phyloP scores from a whole-genome alignment of 2,329 filamentous ascomycete species.

The Fusarium nelsonii region DNA sequence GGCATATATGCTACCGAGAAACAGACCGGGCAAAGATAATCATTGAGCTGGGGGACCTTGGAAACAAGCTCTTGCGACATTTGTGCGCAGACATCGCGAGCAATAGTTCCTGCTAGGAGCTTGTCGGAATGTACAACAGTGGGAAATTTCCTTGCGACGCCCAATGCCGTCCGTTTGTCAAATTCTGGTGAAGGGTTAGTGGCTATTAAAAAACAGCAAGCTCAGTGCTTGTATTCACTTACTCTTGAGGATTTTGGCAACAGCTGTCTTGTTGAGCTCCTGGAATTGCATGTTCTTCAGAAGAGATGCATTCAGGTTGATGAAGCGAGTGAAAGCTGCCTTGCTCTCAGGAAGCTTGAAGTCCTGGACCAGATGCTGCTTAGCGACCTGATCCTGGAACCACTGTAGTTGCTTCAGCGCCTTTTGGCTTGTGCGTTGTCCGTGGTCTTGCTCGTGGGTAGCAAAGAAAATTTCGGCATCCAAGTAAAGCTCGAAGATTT shows the following conservation, averaged over 20 bases:
- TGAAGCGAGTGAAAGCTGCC: slow-evolving; percentile 74
- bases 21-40: slow-evolving; percentile 86
- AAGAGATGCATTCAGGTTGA: slow-evolving; percentile 79
- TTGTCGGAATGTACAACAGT: slow-evolving; percentile 68
- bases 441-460: slow-evolving; percentile 77
- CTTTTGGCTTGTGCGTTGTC: slow-evolving; percentile 72
- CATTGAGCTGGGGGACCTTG: slow-evolving; percentile 83
- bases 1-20: slow-evolving; percentile 84
- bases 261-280: slow-evolving; percentile 82
- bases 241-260: slow-evolving; percentile 89
- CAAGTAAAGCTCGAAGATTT: slow-evolving; percentile 84
- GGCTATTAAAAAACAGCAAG: background rate
- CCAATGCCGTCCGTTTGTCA: slow-evolving; percentile 84
- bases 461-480: slow-evolving; percentile 87
- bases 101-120: slow-evolving; percentile 74
- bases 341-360: slow-evolving; percentile 77
- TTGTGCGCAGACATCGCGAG: slow-evolving; percentile 80
- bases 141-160: slow-evolving; percentile 73
- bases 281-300: slow-evolving; percentile 86
- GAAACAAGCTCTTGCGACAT: slow-evolving; percentile 79
- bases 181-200: slow-evolving; percentile 72
- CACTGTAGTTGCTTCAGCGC: slow-evolving; percentile 76
- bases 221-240: slow-evolving; percentile 44
- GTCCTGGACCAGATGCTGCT: slow-evolving; percentile 67
- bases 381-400: slow-evolving; percentile 77